These are phyloP conservation scores for Geranium incanum DNA, from an alignment of 441 rosid genomes.

Conservation along the genomic window DNA sequence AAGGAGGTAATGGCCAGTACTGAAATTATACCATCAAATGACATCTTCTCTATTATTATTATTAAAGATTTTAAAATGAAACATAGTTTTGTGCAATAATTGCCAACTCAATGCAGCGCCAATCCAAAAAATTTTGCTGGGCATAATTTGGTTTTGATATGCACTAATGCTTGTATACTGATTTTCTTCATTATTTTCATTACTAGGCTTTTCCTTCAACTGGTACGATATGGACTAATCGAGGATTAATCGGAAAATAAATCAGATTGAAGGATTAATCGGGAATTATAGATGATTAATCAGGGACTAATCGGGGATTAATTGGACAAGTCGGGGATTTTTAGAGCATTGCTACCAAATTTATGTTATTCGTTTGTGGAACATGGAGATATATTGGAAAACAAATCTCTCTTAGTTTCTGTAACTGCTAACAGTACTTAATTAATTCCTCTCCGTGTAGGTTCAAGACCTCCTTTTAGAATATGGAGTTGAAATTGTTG, in stretches of 20 bases:
- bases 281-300: too few relatives aligned
- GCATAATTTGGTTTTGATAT: background rate
- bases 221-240: background rate
- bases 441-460: slow-evolving; percentile 30
- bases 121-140: background rate
- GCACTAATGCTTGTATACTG: background rate
- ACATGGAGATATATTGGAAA: background rate
- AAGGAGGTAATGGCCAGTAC: slow-evolving; percentile 55
- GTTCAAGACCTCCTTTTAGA: slow-evolving; percentile 73
- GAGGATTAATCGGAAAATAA: too few relatives aligned
- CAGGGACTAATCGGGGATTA: too few relatives aligned
- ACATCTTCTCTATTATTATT: background rate
- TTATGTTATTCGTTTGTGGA: background rate
- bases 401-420: background rate
- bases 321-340: too few relatives aligned
- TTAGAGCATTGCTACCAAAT: background rate
- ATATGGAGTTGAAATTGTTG: slow-evolving; percentile 81
- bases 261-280: too few relatives aligned
- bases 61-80: background rate
- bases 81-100: slow-evolving; percentile 1
- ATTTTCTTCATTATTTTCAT: slow-evolving; percentile 1
- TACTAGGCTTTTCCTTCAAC: background rate
- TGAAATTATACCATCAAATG: background rate
- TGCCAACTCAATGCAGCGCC: background rate
- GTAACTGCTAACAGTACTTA: background rate